Evolutionary conservation across 306 rosid species (phyloP).

Genomic region (Quercus robur): DNA sequence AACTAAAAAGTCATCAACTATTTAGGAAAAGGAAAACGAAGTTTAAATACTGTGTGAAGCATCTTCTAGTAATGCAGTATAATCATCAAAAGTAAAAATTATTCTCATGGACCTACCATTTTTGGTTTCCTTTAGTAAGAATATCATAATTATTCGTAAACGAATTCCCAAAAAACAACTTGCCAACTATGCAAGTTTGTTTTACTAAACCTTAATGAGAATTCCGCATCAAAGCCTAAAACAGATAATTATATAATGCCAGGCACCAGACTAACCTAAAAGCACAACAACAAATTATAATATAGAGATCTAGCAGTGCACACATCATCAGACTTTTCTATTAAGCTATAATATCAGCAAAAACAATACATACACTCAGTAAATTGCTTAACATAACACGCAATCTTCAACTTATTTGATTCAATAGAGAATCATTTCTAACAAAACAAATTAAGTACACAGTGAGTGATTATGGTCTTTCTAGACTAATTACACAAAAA

Average conservation of each 20-base stretch:
- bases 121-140: no score
- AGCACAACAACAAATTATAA: not conserved
- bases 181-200: not conserved
- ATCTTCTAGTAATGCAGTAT: not conserved
- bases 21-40: slow-evolving; percentile 17
- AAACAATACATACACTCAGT: not conserved
- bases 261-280: not conserved
- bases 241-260: not conserved
- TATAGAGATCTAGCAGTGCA: not conserved
- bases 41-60: slow-evolving; percentile 11
- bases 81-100: not conserved
- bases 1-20: slow-evolving; percentile 2
- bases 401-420: slow-evolving; percentile 2
- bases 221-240: not conserved
- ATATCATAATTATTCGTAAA: not conserved
- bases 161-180: not conserved
- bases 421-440: slow-evolving; percentile 4
- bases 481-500: not conserved
- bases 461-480: not conserved
- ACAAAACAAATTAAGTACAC: not conserved
- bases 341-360: not conserved
- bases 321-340: not conserved
- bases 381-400: not conserved
- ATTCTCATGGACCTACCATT: not conserved
- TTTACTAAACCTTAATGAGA: not conserved